Evolutionary conservation across 371 early-diverging fungal genomes (phyloP), one percentile per base, ranked within the genome.

Genomic region (Rhizomucor miehei): DNA sequence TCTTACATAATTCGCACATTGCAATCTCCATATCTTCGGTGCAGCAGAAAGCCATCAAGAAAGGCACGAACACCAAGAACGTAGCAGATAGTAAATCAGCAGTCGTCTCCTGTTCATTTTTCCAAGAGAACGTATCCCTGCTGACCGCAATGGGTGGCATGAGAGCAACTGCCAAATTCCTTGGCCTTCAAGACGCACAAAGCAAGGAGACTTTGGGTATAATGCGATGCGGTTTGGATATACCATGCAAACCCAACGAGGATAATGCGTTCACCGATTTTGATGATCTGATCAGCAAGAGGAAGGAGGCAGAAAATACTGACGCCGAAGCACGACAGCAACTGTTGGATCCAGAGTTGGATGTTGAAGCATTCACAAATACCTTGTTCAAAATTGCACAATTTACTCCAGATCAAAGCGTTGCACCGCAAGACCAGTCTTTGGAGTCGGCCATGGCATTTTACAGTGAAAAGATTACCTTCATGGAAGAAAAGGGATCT

Each of bases 71-170:
- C 3, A 50, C 69, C 0, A 64, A 69, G 16, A 56, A 60, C n/a
- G 59, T 69, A 41, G 52, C 75, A 1, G 69, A 77, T 35, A 62
- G 81, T 46, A 71, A 70, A 44, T 77, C 85, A n/a, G 69, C 72
- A 1, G 71, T 83, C 17, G 68, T 69, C 24, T 54, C 85, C 5
- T 77, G 84, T 52, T 84, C 80, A 10, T 89, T 73, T 63, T 82
- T 82, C 50, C 79, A 79, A 44, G 79, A 85, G 23, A 82, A 85
- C 23, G 75, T 88, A 59, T 84, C 88, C 5, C 69, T 89, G 24
- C 60, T 88, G 69, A 71, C 84, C 0, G 88, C 87, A 16, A 72
- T 89, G 72, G 84, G 85, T 34, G 77, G 69, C 29, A 81, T 85
- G 82, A 75, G 69, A 40, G 52, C 66, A 1, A 79, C 81, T n/a